These are phyloP conservation scores for Fusarium sp. DNA, from an alignment of 2,329 filamentous ascomycete genomes.

Conservation along the genomic window DNA sequence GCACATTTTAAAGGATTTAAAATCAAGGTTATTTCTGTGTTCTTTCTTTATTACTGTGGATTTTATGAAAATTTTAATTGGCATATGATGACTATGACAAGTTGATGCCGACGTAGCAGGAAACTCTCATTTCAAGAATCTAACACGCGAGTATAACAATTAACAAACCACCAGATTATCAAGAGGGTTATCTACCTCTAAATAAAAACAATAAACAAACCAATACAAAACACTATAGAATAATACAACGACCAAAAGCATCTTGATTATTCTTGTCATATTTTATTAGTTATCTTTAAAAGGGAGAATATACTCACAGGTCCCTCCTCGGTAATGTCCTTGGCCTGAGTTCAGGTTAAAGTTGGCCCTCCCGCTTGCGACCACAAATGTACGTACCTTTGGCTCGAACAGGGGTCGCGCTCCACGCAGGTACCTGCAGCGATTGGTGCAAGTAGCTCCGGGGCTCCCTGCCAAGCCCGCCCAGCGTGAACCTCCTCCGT, in stretches of 20 bases:
- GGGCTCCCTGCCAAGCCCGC: conserved; percentile 39
- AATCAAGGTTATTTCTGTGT: not conserved
- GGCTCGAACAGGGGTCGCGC: not conserved
- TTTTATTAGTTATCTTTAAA: too few relatives aligned
- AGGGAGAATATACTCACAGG: too few relatives aligned
- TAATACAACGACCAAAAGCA: too few relatives aligned
- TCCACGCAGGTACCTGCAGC: conserved; percentile 34
- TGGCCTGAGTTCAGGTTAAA: not conserved
- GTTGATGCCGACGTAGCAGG: not conserved
- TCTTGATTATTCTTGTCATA: too few relatives aligned
- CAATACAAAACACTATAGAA: too few relatives aligned
- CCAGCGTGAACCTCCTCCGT: conserved; percentile 41
- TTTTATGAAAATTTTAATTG: not conserved
- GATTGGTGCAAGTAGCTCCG: conserved; percentile 31
- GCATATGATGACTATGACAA: not conserved
- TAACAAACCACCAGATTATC: too few relatives aligned
- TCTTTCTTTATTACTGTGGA: not conserved
- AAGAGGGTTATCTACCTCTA: too few relatives aligned
- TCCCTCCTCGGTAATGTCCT: too few relatives aligned
- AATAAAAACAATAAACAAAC: too few relatives aligned
- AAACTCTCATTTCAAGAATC: not conserved
- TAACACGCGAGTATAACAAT: too few relatives aligned
- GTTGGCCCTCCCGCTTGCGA: not conserved
- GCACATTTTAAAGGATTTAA: not conserved
- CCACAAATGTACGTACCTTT: not conserved